Evolutionary conservation across 2,329 filamentous ascomycete species (phyloP), one percentile per base, ranked within the genome.

Genomic region (Neonectria coccinea): DNA sequence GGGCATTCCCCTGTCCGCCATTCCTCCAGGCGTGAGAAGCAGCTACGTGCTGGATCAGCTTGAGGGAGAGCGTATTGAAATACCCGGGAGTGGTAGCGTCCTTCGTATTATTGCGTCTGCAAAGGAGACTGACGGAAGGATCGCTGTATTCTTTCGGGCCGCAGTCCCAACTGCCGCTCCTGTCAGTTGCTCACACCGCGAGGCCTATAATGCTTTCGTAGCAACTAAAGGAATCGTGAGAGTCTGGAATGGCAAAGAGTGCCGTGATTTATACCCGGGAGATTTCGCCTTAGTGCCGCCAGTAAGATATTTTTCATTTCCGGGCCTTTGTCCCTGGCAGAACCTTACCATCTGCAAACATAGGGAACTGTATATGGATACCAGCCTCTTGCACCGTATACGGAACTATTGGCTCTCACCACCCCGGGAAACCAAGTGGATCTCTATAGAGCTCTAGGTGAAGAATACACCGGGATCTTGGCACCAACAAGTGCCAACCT

Each of bases 281-380:
- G 58, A 61, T 22, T 61, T 61, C 14, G 42, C 51, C 7, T 50
- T 56, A n/a, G 16, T 61, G 27, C 58, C 51, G 12, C 22, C 58
- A 14, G 58, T 61, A 56, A 61, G 58, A 29, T 11, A 16, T 7
- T 1, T n/a, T 39, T n/a, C 14, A 48, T 12, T 14, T 20, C 12
- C 14, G 12, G 3, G 5, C 8, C 25, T n/a, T 27, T 16, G 14
- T 4, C 2, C 33, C 5, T 14, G 16, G 22, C 9, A 22, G 20
- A 25, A 10, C 42, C 58, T 55, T 29, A 61, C 44, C 16, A 25
- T 6, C 12, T 14, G 27, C 20, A 44, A 2, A 11, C 45, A 12
- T n/a, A 61, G 58, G 25, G 25, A 12, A 50, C 51, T 14, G n/a
- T 25, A 11, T 61, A 61, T 51, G 31, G 59, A 16, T 62, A 16